Conservation (phyloP, 2,329 filamentous ascomycete species). For the Fusarium temperatum region DNA sequence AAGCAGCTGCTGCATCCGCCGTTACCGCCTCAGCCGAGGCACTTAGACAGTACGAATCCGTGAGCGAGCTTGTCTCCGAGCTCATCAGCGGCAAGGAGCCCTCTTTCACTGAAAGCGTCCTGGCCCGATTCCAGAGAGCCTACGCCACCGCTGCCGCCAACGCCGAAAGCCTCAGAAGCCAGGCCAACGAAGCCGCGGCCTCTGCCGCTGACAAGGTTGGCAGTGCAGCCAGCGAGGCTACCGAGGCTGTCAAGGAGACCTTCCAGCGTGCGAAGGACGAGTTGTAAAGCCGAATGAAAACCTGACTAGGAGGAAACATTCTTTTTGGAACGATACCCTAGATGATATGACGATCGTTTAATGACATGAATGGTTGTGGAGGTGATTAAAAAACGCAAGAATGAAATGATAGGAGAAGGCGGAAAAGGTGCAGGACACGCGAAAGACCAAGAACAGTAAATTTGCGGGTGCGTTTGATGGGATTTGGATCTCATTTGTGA, state of each 20-base stretch:
- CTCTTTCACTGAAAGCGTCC: slow-evolving; percentile 82
- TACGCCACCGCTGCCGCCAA: slow-evolving; percentile 74
- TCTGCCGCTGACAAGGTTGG: slow-evolving; percentile 48
- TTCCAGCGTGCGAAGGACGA: slow-evolving; percentile 52
- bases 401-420: slow-evolving; percentile 7
- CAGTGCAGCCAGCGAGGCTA: slow-evolving; percentile 52
- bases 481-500: slow-evolving; percentile 36
- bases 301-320: slow-evolving; percentile 29
- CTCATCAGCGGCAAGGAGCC: slow-evolving; percentile 81
- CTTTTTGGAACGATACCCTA: slow-evolving; percentile 44
- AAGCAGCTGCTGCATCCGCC: slow-evolving; percentile 61
- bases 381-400: slow-evolving; percentile 6
- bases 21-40: slow-evolving; percentile 70
- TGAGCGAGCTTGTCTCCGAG: slow-evolving; percentile 79
- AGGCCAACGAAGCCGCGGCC: slow-evolving; percentile 47
- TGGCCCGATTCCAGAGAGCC: slow-evolving; percentile 74
- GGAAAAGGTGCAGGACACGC: slow-evolving; percentile 21
- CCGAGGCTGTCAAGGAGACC: slow-evolving; percentile 54
- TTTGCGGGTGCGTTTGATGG: slow-evolving; percentile 31
- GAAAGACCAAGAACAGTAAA: slow-evolving; percentile 10
- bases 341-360: slow-evolving; percentile 42
- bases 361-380: slow-evolving; percentile 30
- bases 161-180: slow-evolving; percentile 54
- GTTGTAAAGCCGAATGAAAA: slow-evolving; percentile 42
- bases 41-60: slow-evolving; percentile 71